Evolutionary conservation across 345 rosid genomes (phyloP).

Genomic region (Populus pruinosa): DNA sequence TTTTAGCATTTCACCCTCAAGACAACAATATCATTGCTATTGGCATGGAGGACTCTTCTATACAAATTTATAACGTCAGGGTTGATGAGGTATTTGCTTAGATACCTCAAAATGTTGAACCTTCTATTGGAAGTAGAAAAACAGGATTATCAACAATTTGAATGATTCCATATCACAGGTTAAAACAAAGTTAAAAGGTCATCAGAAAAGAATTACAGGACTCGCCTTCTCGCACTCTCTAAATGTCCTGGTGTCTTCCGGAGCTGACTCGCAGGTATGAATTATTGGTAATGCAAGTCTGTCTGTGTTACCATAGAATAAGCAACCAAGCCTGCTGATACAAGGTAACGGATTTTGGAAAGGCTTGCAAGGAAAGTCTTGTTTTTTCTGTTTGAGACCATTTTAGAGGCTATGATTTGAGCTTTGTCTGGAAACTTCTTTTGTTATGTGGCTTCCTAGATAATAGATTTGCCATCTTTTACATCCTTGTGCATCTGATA

Average conservation of each 20-base stretch:
- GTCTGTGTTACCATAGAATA: neutral
- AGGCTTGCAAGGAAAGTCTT: neutral
- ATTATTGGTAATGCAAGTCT: neutral
- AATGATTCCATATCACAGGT: conserved; percentile 39
- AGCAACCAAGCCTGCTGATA: neutral
- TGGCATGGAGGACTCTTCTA: conserved; percentile 79
- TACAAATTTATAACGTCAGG: conserved; percentile 64
- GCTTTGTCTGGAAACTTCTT: neutral
- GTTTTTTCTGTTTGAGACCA: neutral
- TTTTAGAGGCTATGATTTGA: neutral
- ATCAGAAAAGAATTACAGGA: conserved; percentile 82
- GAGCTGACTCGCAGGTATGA: conserved; percentile 79
- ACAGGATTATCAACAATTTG: neutral
- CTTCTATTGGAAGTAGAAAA: conserved; percentile 9
- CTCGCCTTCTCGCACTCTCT: conserved; percentile 73
- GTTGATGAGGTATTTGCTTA: conserved; percentile 52
- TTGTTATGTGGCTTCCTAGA: neutral
- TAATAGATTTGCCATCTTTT: neutral
- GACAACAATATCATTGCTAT: conserved; percentile 74
- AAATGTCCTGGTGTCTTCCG: conserved; percentile 80
- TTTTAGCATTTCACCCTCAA: conserved; percentile 74
- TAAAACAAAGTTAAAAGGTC: conserved; percentile 68
- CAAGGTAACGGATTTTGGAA: neutral
- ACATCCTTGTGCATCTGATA: neutral
- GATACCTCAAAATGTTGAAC: conserved; percentile 6